Evolutionary conservation across 805 yeast genomes (phyloP).

Genomic region (Danielia reshetovae): DNA sequence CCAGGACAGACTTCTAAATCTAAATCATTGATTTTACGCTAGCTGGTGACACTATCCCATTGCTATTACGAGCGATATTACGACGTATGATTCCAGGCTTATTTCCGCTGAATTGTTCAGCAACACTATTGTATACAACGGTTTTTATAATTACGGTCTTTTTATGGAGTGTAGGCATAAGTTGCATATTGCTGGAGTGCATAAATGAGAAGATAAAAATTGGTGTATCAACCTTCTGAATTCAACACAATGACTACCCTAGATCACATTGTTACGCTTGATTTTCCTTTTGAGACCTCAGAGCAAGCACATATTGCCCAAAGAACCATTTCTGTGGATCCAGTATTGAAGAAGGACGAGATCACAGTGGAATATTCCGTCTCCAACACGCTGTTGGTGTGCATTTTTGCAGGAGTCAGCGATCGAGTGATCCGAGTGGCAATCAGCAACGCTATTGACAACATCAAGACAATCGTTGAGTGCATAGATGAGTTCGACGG

Average conservation of each 20-base stretch:
- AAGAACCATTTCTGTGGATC: conserved; percentile 68
- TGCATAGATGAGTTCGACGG: conserved; percentile 70
- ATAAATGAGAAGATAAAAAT: too few relatives aligned
- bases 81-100: conserved; percentile 1
- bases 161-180: too few relatives aligned
- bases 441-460: conserved; percentile 75
- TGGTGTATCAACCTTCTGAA: too few relatives aligned
- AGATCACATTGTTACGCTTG: conserved; percentile 29
- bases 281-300: conserved; percentile 59
- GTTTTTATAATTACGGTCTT: background rate
- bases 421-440: conserved; percentile 82
- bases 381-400: conserved; percentile 34
- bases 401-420: conserved; percentile 55
- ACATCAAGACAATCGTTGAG: conserved; percentile 71
- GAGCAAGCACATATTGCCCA: conserved; percentile 63
- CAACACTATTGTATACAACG: background rate
- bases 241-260: conserved; percentile 3
- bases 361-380: conserved; percentile 45
- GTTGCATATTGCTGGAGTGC: too few relatives aligned
- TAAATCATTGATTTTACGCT: background rate
- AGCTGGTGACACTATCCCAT: background rate
- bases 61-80: background rate
- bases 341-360: conserved; percentile 70
- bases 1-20: conserved; percentile 1
- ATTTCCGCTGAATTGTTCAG: too few relatives aligned